Base-by-base conservation (phyloP, 371 early-diverging fungal species). In the Coemansia sp. region DNA sequence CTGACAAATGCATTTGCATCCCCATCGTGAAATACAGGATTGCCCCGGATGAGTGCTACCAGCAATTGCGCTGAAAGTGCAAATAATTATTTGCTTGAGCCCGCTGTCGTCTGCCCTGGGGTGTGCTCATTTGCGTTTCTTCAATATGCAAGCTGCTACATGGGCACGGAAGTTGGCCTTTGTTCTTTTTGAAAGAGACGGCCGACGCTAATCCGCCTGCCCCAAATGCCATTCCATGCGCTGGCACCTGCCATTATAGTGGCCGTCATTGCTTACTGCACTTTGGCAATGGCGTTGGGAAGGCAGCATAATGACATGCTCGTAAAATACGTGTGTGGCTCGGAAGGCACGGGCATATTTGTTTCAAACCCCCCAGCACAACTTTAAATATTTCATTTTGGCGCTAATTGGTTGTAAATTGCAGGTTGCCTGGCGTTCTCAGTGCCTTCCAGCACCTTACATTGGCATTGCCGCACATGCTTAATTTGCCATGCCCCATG, bases 11-110 rank as follows among this genome's bases (percentile, higher is more conserved):
- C 36, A 36, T 36, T 51, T 49, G 61, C 36, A 49, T 19, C 15
- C 61, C 63, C 52, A 53, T 39, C 52, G 19, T 52, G 39, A 52
- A 61, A 62, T 62, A 53, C 53, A 62, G 7, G 63, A 63, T 63
- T 63, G 63, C 56, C 63, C 63, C 63, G 56, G 32, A 6, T 23
- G 49, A 29, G 29, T 46, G 49, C 51, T 51, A 32, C 51, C 55
- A 28, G n/a, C 55, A 13, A 55, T 55, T n/a, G 2, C n/a, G n/a
- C n/a, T 24, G 55, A 12, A 4, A 28, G 24, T 54, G 55, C 55
- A 54, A 29, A 54, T 24, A 54, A 24, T 54, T 29, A 24, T 54
- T 28, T 28, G 53, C 23, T 24, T 9, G 9, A 32, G 36, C 53
- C 55, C 55, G 28, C 55, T 55, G 55, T 7, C 6, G 24, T 4